These are phyloP conservation scores for Aaosphaeria pasadenensis DNA, from an alignment of 2,329 filamentous ascomycete species.

Conservation along the genomic window DNA sequence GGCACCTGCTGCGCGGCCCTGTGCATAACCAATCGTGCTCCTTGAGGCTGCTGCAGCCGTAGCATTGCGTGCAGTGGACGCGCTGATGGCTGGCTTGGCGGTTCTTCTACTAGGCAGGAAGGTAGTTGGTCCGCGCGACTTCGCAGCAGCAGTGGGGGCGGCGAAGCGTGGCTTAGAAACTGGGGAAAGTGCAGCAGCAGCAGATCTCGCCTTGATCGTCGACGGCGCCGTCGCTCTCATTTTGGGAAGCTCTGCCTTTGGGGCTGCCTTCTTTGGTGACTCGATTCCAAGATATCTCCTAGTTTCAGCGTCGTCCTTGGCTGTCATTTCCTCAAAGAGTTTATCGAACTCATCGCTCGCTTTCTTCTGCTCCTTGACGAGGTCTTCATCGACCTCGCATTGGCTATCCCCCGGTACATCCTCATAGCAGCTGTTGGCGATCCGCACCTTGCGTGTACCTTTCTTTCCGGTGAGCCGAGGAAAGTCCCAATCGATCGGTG, in stretches of 20 bases:
- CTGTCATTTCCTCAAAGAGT: constrained; percentile 61
- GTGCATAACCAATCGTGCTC: constrained; percentile 81
- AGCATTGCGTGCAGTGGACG: constrained; percentile 55
- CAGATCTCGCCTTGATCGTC: constrained; percentile 53
- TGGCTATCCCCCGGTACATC: constrained; percentile 64
- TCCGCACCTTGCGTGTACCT: constrained; percentile 36
- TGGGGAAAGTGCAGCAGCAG: constrained; percentile 42
- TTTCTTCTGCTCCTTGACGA: constrained; percentile 46
- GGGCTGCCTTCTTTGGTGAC: constrained; percentile 23
- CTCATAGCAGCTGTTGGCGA: constrained; percentile 48
- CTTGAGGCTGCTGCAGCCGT: constrained; percentile 67
- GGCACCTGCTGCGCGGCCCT: constrained; percentile 60
- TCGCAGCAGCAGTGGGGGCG: constrained; percentile 37
- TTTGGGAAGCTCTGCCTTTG: constrained; percentile 12
- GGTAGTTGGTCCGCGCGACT: constrained; percentile 34
- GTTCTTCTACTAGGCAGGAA: constrained; percentile 41
- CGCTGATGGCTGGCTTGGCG: constrained; percentile 38
- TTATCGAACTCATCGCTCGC: constrained; percentile 66
- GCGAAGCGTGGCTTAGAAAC: constrained; percentile 34
- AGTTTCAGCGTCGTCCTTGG: constrained; percentile 50
- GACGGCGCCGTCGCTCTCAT: constrained; percentile 36
- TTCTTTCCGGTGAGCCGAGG: constrained; percentile 53
- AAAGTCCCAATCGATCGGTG: constrained; percentile 52
- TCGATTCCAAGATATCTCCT: constrained; percentile 26
- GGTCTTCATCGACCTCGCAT: constrained; percentile 51